These are phyloP conservation scores for Helichrysum umbraculigerum DNA, from an alignment of 129 eudicot genomes.

Conservation along the genomic window DNA sequence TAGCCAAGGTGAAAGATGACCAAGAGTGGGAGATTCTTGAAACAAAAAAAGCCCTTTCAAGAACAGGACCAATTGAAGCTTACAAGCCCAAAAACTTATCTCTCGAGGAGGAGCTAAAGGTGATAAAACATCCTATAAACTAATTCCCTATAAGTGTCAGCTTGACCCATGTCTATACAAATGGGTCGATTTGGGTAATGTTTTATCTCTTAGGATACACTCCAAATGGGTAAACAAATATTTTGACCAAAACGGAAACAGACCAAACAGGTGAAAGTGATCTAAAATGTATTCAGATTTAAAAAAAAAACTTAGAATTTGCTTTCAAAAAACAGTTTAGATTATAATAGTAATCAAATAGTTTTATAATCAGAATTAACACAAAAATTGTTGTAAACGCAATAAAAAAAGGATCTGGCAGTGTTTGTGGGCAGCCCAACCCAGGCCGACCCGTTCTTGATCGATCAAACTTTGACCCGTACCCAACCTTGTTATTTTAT, in stretches of 20 bases:
- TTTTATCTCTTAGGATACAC: neutral
- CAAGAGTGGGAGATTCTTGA: conserved; percentile 94
- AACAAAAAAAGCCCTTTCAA: conserved; percentile 73
- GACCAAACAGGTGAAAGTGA: neutral
- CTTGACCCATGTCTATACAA: neutral
- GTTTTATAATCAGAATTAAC: neutral
- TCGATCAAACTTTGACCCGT: neutral
- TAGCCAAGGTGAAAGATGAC: conserved; percentile 92
- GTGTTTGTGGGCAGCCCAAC: neutral
- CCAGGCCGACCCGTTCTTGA: neutral
- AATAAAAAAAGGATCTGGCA: neutral
- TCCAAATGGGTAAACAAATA: neutral
- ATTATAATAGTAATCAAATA: neutral
- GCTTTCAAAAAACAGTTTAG: neutral
- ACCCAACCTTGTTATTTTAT: neutral
- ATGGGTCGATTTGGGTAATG: neutral
- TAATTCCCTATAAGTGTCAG: neutral
- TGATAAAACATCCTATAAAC: conserved; percentile 24
- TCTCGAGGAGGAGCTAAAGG: conserved; percentile 85
- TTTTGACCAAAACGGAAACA: too few relatives aligned
- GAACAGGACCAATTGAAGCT: conserved; percentile 83
- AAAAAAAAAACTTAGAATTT: too few relatives aligned
- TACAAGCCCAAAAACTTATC: conserved; percentile 84
- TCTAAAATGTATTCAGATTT: neutral
- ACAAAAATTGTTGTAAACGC: too few relatives aligned